These are phyloP conservation scores for Fistulifera solaris DNA, from an alignment of 108 stramenopile genomes.

Conservation along the genomic window DNA sequence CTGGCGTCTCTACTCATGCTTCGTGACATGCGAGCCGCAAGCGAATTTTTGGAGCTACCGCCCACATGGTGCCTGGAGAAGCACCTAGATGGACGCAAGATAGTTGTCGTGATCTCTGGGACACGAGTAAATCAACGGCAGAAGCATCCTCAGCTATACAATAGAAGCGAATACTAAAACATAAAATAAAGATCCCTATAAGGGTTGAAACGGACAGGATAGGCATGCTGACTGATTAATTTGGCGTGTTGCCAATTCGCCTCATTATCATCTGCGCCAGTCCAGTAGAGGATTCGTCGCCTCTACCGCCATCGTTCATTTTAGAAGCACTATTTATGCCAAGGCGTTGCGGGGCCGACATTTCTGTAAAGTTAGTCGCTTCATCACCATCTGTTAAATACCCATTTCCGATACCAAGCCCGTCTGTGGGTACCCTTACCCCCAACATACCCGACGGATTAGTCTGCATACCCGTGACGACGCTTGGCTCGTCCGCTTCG, in stretches of 20 bases:
- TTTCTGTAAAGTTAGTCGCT: too few species aligned
- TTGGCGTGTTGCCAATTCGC: not conserved
- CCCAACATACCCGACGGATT: not conserved
- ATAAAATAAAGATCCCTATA: slow-evolving; percentile 1
- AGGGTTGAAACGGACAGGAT: not conserved
- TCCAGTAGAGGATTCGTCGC: too few species aligned
- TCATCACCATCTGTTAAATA: too few species aligned
- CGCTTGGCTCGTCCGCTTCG: not conserved
- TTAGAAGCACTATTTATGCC: too few species aligned
- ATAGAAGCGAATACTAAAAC: not conserved
- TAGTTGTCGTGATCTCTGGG: not conserved
- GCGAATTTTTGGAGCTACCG: slow-evolving; percentile 41
- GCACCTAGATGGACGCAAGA: slow-evolving; percentile 25
- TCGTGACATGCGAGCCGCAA: slow-evolving; percentile 33
- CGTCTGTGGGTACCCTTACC: too few species aligned
- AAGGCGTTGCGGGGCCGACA: too few species aligned
- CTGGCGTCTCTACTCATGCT: slow-evolving; percentile 50
- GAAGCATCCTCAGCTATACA: not conserved
- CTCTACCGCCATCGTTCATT: too few species aligned
- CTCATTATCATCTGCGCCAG: slow-evolving; percentile 1
- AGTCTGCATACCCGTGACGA: not conserved
- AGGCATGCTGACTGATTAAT: not conserved
- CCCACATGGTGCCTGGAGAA: slow-evolving; percentile 32
- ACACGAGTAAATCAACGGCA: not conserved
- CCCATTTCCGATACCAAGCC: too few species aligned